Evolutionary conservation across 257 asterid species (phyloP).

Genomic region (Schizonepeta tenuifolia): DNA sequence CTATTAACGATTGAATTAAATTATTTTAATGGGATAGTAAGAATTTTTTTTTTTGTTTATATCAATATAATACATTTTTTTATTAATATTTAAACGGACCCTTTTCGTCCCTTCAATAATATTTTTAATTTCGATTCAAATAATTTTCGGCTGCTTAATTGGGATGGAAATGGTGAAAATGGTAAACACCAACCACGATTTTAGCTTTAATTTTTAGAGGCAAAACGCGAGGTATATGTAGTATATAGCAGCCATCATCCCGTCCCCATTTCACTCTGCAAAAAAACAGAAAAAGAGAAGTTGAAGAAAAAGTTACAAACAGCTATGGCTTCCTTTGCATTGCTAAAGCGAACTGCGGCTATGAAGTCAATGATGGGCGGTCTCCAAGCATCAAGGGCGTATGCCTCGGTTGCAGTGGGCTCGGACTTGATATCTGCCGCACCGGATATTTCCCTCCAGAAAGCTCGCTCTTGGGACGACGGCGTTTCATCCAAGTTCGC

Average conservation of each 20-base stretch:
- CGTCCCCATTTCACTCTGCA: background rate
- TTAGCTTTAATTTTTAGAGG: background rate
- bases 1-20: too few species aligned
- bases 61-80: too few species aligned
- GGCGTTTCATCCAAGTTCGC: conserved; percentile 92
- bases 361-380: conserved; percentile 47
- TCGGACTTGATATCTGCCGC: conserved; percentile 71
- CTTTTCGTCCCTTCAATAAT: too few species aligned
- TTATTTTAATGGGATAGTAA: too few species aligned
- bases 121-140: background rate
- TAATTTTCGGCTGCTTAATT: background rate
- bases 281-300: background rate
- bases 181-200: background rate
- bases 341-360: conserved; percentile 57
- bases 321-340: conserved; percentile 58
- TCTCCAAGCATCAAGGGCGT: conserved; percentile 53
- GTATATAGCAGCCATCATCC: too few species aligned
- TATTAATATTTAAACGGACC: too few species aligned
- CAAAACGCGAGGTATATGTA: background rate
- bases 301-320: background rate
- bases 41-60: too few species aligned
- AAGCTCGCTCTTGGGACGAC: conserved; percentile 95
- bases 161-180: background rate
- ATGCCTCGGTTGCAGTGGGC: conserved; percentile 85
- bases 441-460: conserved; percentile 77